Conservation (phyloP, 1,139 yeast species). For the Nakaseomyces kungkrabaensis region DNA sequence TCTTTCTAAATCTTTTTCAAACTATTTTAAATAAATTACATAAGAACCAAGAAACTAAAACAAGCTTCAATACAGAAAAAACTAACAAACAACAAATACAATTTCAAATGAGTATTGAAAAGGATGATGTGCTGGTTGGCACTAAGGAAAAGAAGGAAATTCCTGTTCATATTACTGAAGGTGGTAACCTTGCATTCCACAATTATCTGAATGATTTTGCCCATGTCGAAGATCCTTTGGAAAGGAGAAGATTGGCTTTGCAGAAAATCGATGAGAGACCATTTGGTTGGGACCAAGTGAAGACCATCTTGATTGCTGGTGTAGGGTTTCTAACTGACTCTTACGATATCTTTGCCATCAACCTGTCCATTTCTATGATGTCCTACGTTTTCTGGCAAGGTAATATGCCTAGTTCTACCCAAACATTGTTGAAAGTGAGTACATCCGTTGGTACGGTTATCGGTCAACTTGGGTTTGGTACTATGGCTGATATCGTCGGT, state of each 20-base stretch:
- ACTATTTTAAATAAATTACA: too few species aligned
- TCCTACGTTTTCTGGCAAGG: slow-evolving; percentile 65
- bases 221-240: slow-evolving; percentile 76
- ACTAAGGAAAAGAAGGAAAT: slow-evolving; percentile 1
- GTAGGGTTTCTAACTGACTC: slow-evolving; percentile 91
- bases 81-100: not conserved
- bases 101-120: not conserved
- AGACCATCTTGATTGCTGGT: slow-evolving; percentile 85
- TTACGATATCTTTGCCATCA: slow-evolving; percentile 84
- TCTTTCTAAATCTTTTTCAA: too few species aligned
- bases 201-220: slow-evolving; percentile 76
- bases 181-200: slow-evolving; percentile 89
- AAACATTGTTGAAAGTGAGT: slow-evolving; percentile 71
- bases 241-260: slow-evolving; percentile 81
- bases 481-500: slow-evolving; percentile 75
- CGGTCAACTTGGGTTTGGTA: slow-evolving; percentile 85
- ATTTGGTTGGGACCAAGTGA: slow-evolving; percentile 81
- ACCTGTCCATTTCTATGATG: slow-evolving; percentile 69
- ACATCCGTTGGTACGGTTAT: slow-evolving; percentile 91
- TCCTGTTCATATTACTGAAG: slow-evolving; percentile 35
- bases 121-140: not conserved
- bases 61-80: not conserved
- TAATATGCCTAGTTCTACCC: slow-evolving; percentile 53
- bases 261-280: slow-evolving; percentile 79
- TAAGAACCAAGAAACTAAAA: too few species aligned